Evolutionary conservation across 2,329 filamentous ascomycete genomes (phyloP).

Genomic region (Penicillium sp.): DNA sequence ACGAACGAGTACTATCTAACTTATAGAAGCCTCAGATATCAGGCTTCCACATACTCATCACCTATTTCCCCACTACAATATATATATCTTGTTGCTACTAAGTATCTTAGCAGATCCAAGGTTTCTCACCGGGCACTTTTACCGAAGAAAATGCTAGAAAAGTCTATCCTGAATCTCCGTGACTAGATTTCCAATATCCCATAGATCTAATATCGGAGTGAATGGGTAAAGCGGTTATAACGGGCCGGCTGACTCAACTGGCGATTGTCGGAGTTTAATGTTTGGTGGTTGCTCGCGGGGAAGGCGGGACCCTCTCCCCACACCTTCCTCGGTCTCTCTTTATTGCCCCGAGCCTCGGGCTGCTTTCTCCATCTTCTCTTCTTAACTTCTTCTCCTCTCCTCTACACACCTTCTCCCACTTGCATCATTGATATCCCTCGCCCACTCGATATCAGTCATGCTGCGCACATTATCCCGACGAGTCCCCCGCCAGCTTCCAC

Average conservation of each 20-base stretch:
- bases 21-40: too few species aligned
- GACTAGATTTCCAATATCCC: too few species aligned
- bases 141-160: too few species aligned
- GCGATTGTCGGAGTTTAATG: neutral
- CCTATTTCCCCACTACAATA: too few species aligned
- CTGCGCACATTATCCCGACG: conserved; percentile 41
- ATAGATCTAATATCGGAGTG: too few species aligned
- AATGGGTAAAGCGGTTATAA: neutral
- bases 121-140: too few species aligned
- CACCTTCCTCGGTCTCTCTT: neutral
- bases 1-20: too few species aligned
- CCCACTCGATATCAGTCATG: conserved; percentile 28
- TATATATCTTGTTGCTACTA: too few species aligned
- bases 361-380: neutral
- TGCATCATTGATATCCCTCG: neutral
- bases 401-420: neutral
- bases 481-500: conserved; percentile 39
- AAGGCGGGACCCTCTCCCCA: neutral
- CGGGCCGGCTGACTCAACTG: neutral
- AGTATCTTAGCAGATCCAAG: too few species aligned
- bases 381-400: neutral
- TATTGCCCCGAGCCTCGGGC: neutral
- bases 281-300: neutral
- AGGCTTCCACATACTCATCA: too few species aligned
- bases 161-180: too few species aligned